These are phyloP conservation scores for Rostrohypoxylon terebratum DNA, from an alignment of 495 filamentous ascomycete genomes.

Conservation along the genomic window DNA sequence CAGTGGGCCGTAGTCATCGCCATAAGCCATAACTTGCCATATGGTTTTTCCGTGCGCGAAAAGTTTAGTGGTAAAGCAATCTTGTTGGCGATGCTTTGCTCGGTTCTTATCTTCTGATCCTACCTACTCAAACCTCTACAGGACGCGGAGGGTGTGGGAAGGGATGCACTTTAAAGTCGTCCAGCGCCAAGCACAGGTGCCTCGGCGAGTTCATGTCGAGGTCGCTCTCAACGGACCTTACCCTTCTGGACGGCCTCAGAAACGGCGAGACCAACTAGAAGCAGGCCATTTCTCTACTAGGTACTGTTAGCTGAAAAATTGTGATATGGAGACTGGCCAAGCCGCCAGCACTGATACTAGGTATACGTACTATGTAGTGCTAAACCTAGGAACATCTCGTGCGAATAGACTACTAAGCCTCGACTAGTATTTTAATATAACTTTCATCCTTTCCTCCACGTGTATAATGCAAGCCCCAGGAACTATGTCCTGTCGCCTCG, in stretches of 20 bases:
- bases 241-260: slow-evolving; percentile 5
- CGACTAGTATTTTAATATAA: slow-evolving; percentile 1
- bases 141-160: not conserved
- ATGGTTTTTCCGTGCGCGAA: not conserved
- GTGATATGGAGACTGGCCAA: slow-evolving; percentile 6
- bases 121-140: not conserved
- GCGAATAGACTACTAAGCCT: not conserved
- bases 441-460: not conserved
- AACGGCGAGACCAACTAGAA: slow-evolving; percentile 25
- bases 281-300: slow-evolving; percentile 20
- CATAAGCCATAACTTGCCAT: slow-evolving; percentile 26
- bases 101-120: slow-evolving; percentile 27
- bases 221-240: slow-evolving; percentile 15
- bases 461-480: slow-evolving; percentile 13
- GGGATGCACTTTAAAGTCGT: slow-evolving; percentile 10
- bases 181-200: slow-evolving; percentile 23
- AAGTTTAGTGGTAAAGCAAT: not conserved
- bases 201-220: slow-evolving; percentile 10
- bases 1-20: slow-evolving; percentile 34
- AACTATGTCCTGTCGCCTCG: not conserved
- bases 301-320: not conserved
- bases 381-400: not conserved
- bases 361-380: not conserved
- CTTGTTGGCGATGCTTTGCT: not conserved
- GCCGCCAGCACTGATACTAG: slow-evolving; percentile 5